Base-by-base conservation (phyloP, 2,329 filamentous ascomycete species). In the Pseudogymnoascus sp. region DNA sequence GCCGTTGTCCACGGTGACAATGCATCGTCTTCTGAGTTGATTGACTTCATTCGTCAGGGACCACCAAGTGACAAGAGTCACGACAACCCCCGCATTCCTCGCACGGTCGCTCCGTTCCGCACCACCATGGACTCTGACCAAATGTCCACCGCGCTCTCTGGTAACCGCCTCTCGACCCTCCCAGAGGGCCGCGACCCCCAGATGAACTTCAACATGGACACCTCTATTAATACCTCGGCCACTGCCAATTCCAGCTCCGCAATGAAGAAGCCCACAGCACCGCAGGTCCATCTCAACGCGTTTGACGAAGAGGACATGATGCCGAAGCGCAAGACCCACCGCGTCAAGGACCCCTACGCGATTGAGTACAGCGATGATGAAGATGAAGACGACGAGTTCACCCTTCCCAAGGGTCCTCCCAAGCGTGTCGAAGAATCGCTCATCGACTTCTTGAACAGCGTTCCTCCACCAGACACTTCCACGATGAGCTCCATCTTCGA, bases 41-140 rank as follows among this genome's bases (percentile, higher is more conserved):
- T 97, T 67, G 92, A 97, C 72, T 97, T 99, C 73, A 95, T 99
- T 66, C 87, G 92, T 52, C 87, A 90, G 71, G 93, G 92, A 0
- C 92, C 92, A 2, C 87, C 89, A 0, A 81, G 77, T 64, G 72
- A 77, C 48, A 59, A 66, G 12, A 76, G 78, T 35, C 80, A 79
- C 45, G 80, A 81, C 27, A 82, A 83, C 65, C 89, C 86, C 63
- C 86, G 90, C 25, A 94, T 95, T 65, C 88, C 91, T 42, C 86
- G 89, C 15, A 84, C 83, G n/a, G 87, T 94, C 10, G 91, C 92
- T 8, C 90, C 92, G 1, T 96, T 95, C 78, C 83, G 90, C 61
- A 87, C 82, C 36, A 93, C 91, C 0, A 88, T 92, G 81, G 92
- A 96, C 72, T 92, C 90, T 9, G 90, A 96, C 68, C 88, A 94